A percentile compares a stretch with the other conserved stretches of the same genome.
phyloP scores from a whole-genome alignment of 768 basidiomycete genomes.

The Rhizopogon vinicolor region DNA sequence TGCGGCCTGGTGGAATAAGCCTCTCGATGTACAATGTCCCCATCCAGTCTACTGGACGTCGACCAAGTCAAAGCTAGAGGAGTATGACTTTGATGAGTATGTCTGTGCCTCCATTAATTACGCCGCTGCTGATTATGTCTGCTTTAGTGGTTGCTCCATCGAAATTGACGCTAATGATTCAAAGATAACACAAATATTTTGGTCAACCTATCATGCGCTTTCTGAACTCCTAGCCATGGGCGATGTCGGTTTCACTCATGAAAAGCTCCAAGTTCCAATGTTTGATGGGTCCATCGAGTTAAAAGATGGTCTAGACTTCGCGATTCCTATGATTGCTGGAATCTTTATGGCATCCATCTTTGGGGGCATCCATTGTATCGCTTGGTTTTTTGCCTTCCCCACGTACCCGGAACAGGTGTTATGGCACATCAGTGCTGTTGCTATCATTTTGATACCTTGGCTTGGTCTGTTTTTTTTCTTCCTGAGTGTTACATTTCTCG shows the following conservation, averaged over 20 bases:
- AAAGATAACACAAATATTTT: too few relatives aligned
- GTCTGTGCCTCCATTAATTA: not conserved
- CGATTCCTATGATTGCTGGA: too few relatives aligned
- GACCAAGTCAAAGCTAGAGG: not conserved
- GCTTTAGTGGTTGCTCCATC: too few relatives aligned
- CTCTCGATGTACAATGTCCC: slow-evolving; percentile 25
- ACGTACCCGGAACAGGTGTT: slow-evolving; percentile 9
- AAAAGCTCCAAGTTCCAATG: not conserved
- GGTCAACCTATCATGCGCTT: too few relatives aligned
- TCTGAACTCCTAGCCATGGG: too few relatives aligned
- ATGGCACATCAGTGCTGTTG: slow-evolving; percentile 16
- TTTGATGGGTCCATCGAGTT: too few relatives aligned
- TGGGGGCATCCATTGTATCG: slow-evolving; percentile 22
- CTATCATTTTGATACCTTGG: slow-evolving; percentile 3
- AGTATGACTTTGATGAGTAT: not conserved
- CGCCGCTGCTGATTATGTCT: not conserved
- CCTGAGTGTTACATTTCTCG: too few relatives aligned
- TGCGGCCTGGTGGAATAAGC: slow-evolving; percentile 36
- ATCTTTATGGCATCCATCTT: slow-evolving; percentile 12
- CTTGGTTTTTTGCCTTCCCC: slow-evolving; percentile 20
- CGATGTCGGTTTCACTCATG: too few relatives aligned
- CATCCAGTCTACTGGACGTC: not conserved
- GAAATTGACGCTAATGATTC: too few relatives aligned
- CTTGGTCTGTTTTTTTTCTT: too few relatives aligned
- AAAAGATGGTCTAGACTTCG: too few relatives aligned